Evolutionary conservation across 75 land plant species (phyloP).

Genomic region (Sequoiadendron giganteum): DNA sequence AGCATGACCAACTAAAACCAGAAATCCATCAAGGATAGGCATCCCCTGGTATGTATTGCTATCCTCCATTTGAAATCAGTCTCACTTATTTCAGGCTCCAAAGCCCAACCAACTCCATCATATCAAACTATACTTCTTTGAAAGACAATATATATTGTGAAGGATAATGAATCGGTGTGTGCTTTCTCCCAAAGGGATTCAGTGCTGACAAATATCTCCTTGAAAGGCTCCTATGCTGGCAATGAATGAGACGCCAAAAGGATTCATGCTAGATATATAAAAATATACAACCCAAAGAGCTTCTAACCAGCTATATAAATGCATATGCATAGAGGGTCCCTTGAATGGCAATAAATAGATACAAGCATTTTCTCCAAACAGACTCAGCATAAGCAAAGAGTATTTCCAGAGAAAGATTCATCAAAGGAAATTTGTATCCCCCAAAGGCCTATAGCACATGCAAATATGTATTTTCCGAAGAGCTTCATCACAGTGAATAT

Average conservation of each 20-base stretch:
- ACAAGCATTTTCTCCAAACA: neutral
- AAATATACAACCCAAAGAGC: too few relatives aligned
- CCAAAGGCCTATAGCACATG: neutral
- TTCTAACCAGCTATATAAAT: too few relatives aligned
- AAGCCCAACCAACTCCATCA: neutral
- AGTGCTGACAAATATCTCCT: neutral
- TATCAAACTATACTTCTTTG: neutral
- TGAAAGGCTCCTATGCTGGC: neutral
- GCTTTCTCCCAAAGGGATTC: neutral
- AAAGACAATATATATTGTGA: neutral
- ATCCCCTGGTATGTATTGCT: neutral
- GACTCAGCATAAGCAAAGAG: neutral
- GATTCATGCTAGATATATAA: too few relatives aligned
- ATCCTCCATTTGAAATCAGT: neutral
- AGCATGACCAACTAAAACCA: too few relatives aligned
- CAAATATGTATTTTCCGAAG: neutral
- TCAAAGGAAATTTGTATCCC: neutral
- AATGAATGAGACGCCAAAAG: neutral
- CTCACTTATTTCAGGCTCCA: neutral
- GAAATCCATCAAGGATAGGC: neutral
- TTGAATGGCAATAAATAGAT: neutral
- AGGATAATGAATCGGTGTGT: neutral
- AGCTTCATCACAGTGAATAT: neutral
- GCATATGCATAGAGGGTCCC: neutral
- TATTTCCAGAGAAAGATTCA: neutral